Base-by-base conservation (phyloP, 1,284 basidiomycete species). In the Lentinula novae-zelandiae region DNA sequence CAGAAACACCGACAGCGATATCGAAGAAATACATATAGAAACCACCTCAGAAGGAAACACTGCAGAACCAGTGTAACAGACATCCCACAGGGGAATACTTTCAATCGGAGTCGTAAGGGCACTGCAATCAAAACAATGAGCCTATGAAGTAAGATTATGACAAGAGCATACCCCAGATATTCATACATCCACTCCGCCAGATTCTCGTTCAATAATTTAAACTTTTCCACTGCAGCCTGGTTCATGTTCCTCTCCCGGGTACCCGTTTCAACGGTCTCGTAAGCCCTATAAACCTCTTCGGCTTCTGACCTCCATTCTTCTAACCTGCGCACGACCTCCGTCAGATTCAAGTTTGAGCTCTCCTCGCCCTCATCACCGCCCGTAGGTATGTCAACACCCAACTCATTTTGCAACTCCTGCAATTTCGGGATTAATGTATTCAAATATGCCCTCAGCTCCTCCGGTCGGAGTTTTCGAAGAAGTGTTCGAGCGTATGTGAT, bases 11-110 rank as follows among this genome's bases (percentile, higher is more conserved):
- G 27, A 27, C 3, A 4, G 27, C 27, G 27, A 27, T 27, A 5
- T 60, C 34, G 49, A 27, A 22, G 8, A 4, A 42, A 42, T 6
- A 34, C 76, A 51, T 20, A 20, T 9, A 1, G 1, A 17, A 42
- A 8, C 10, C 60, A 89, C 89, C 74, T 90, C 86, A 5, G 79
- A 78, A 3, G 89, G 86, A 63, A 89, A 87, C 0, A 83, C 80
- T 2, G 80, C 76, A 15, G 74, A 70, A 3, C 86, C 85, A 0
- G 85, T 90, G 62, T 84, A 89, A 89, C 89, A 92, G 12, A 90
- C 70, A 60, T 88, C 84, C 83, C 85, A 89, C 15, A 91, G 72
- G 12, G 73, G 68, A 1, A 73, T 66, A 15, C 81, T 78, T 60
- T 87, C 84, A 1, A 85, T 75, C 6, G 78, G 73, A 8, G 71